phyloP scores from a whole-genome alignment of 2,329 filamentous ascomycete species.

The Penicillium sclerotigenum region DNA sequence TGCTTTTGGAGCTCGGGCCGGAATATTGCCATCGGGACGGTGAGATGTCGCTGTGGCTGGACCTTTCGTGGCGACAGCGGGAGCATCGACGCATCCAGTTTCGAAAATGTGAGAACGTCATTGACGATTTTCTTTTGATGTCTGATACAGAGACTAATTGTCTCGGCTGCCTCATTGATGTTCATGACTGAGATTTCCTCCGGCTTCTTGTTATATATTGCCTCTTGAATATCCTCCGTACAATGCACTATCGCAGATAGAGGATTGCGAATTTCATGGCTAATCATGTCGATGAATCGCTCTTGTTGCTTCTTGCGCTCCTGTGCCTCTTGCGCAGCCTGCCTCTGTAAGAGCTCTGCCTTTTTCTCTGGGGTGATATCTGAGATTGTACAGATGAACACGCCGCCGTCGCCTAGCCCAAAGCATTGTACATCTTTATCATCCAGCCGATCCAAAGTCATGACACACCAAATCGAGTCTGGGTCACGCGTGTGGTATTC shows the following conservation, averaged over 20 bases:
- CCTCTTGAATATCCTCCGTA: slow-evolving; percentile 47
- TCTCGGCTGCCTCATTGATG: slow-evolving; percentile 71
- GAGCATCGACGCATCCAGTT: slow-evolving; percentile 72
- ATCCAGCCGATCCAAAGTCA: slow-evolving; percentile 18
- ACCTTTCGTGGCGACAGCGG: slow-evolving; percentile 68
- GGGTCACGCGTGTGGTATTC: slow-evolving; percentile 23
- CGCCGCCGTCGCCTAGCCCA: slow-evolving; percentile 1
- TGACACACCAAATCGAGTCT: slow-evolving; percentile 18
- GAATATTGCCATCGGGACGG: slow-evolving; percentile 72
- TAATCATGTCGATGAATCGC: slow-evolving; percentile 73
- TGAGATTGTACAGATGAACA: slow-evolving; percentile 55
- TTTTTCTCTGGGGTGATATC: slow-evolving; percentile 84
- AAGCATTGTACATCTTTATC: slow-evolving; percentile 11
- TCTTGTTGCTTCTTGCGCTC: slow-evolving; percentile 77
- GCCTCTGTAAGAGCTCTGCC: slow-evolving; percentile 75
- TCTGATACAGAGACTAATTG: slow-evolving; percentile 72
- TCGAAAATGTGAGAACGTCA: slow-evolving; percentile 69
- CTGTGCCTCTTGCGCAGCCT: slow-evolving; percentile 74
- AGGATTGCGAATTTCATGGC: slow-evolving; percentile 57
- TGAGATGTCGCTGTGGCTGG: slow-evolving; percentile 64
- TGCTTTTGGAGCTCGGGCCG: slow-evolving; percentile 69
- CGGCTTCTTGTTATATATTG: slow-evolving; percentile 9
- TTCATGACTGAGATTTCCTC: slow-evolving; percentile 48
- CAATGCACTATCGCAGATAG: slow-evolving; percentile 58
- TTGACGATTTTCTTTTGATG: slow-evolving; percentile 80